Conservation (phyloP, 2,329 filamentous ascomycete species). For the Fusarium neocosmosporiellum region DNA sequence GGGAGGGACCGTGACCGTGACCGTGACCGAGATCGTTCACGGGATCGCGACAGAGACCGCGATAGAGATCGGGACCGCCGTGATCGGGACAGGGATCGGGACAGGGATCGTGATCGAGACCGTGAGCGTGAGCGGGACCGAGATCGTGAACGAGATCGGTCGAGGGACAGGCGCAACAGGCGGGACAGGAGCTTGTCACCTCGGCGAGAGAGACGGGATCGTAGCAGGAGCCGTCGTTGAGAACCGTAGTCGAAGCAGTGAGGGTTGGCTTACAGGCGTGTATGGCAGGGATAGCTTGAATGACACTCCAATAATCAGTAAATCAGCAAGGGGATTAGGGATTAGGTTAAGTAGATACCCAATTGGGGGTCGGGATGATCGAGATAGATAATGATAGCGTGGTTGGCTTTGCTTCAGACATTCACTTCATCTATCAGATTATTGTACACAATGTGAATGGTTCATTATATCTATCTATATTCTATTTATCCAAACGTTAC, state of each 20-base stretch:
- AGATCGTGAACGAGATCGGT: constrained; percentile 33
- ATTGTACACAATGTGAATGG: constrained; percentile 15
- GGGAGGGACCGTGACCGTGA: constrained; percentile 44
- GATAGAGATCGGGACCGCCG: constrained; percentile 46
- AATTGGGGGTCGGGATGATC: not conserved
- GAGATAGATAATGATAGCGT: not conserved
- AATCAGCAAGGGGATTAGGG: not conserved
- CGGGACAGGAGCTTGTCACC: constrained; percentile 48
- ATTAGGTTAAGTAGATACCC: constrained; percentile 33
- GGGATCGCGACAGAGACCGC: constrained; percentile 49
- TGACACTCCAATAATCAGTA: not conserved
- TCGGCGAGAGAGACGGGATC: constrained; percentile 49
- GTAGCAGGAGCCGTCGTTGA: constrained; percentile 55
- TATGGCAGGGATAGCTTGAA: not conserved
- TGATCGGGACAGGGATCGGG: constrained; percentile 37
- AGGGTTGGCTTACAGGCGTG: constrained; percentile 38
- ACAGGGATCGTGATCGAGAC: constrained; percentile 33
- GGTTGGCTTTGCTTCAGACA: not conserved
- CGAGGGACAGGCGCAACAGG: constrained; percentile 39
- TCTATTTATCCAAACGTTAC: constrained; percentile 32
- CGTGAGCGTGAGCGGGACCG: constrained; percentile 30
- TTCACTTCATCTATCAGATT: not conserved
- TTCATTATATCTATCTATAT: constrained; percentile 23
- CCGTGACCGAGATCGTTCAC: constrained; percentile 45
- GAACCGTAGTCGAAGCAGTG: constrained; percentile 43